phyloP scores from a whole-genome alignment of 768 basidiomycete species.

The Gelatoporia subvermispora region DNA sequence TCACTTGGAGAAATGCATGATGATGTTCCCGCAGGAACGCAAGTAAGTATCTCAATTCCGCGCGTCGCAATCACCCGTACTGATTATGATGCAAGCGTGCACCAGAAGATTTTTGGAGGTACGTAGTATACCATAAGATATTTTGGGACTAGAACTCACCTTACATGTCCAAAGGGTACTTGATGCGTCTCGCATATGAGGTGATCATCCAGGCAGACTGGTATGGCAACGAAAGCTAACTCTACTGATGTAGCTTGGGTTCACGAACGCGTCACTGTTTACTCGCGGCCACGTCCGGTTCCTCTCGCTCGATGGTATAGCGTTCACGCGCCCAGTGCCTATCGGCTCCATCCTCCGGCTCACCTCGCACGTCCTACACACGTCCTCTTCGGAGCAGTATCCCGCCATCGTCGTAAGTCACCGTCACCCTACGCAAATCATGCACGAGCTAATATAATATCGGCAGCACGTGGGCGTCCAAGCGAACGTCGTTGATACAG shows the following conservation, averaged over 20 bases:
- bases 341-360: conserved; percentile 80
- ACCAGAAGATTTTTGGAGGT: conserved; percentile 82
- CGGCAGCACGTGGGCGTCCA: conserved; percentile 64
- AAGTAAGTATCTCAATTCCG: conserved; percentile 46
- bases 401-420: conserved; percentile 56
- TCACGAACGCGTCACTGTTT: conserved; percentile 66
- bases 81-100: conserved; percentile 42
- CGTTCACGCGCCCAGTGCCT: conserved; percentile 75
- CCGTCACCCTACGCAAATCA: not conserved
- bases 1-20: conserved; percentile 57
- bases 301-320: conserved; percentile 74
- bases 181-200: conserved; percentile 71
- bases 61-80: not conserved
- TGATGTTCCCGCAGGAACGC: conserved; percentile 84
- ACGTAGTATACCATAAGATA: conserved; percentile 12
- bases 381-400: conserved; percentile 41
- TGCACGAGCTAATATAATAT: not conserved
- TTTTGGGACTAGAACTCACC: not conserved
- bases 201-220: conserved; percentile 24
- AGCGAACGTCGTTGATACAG: conserved; percentile 67
- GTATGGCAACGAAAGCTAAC: no score
- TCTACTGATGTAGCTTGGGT: conserved; percentile 50
- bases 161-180: conserved; percentile 29
- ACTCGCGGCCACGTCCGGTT: conserved; percentile 64
- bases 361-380: conserved; percentile 64